A percentile compares a stretch with the other conserved stretches of the same genome.
Conservation (phyloP, 202 grass and related monocot genomes). For the Carex sylvatica region DNA sequence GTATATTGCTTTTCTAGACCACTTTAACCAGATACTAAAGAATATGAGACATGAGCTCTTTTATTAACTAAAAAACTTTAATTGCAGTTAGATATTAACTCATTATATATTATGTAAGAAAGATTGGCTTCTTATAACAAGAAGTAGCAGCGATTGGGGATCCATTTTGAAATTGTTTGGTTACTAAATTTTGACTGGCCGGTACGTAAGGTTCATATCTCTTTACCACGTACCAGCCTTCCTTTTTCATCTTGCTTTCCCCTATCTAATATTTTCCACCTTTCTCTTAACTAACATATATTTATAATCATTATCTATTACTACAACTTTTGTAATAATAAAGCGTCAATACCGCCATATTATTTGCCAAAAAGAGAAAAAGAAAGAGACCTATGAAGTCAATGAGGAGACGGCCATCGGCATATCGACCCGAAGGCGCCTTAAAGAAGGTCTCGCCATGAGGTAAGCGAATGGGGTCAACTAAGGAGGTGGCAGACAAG, state of each 20-base stretch:
- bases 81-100: too few species aligned
- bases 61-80: too few species aligned
- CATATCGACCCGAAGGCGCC: constrained; percentile 28
- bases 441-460: constrained; percentile 37
- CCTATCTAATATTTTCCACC: neutral
- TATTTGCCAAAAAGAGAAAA: neutral
- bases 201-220: neutral
- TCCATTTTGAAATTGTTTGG: neutral
- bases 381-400: constrained; percentile 38
- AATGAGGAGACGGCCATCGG: constrained; percentile 40
- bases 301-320: neutral
- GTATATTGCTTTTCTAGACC: too few species aligned
- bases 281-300: neutral
- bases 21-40: too few species aligned
- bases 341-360: constrained; percentile 8
- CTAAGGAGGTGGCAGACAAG: constrained; percentile 19
- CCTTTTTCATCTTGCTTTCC: neutral
- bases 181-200: neutral
- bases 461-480: constrained; percentile 15
- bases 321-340: neutral
- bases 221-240: neutral
- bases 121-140: too few species aligned
- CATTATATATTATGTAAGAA: too few species aligned
- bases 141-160: too few species aligned
- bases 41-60: too few species aligned